Percentiles rank a stretch among this genome's conserved stretches.
Evolutionary conservation across 2,329 filamentous ascomycete species (phyloP).

Genomic region (Raffaelea arxii): DNA sequence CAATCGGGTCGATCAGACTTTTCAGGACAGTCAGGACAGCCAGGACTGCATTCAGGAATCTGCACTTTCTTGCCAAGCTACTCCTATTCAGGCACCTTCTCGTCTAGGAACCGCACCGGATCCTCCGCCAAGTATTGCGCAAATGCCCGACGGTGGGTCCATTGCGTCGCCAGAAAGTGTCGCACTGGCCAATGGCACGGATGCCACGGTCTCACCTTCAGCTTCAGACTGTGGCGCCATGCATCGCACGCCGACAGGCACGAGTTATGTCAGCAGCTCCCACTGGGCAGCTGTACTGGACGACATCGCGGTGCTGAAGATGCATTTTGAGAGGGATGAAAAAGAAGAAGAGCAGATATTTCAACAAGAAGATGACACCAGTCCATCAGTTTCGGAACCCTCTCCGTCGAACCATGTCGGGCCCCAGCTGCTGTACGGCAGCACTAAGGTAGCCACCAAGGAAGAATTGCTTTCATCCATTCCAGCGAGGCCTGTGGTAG

Average conservation of each 20-base stretch:
- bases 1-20: neutral
- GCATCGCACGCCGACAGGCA: neutral
- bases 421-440: constrained; percentile 3
- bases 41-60: too few relatives aligned
- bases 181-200: neutral
- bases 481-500: constrained; percentile 1
- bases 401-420: neutral
- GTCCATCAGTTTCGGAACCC: neutral
- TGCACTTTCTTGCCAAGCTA: too few relatives aligned
- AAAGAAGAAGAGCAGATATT: neutral
- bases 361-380: too few relatives aligned
- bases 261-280: constrained; percentile 3
- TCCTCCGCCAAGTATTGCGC: neutral
- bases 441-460: constrained; percentile 1
- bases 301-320: constrained; percentile 3
- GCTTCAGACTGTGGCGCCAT: constrained; percentile 2
- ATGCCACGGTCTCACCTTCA: neutral
- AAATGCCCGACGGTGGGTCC: neutral
- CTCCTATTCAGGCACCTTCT: neutral
- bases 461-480: constrained; percentile 2
- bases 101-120: neutral
- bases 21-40: neutral
- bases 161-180: neutral
- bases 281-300: constrained; percentile 5
- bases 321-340: constrained; percentile 2